Percentiles rank a stretch among this genome's conserved stretches.
These are phyloP conservation scores for Cyberlindnera lachancei DNA, from an alignment of 805 yeast genomes.

Conservation along the genomic window DNA sequence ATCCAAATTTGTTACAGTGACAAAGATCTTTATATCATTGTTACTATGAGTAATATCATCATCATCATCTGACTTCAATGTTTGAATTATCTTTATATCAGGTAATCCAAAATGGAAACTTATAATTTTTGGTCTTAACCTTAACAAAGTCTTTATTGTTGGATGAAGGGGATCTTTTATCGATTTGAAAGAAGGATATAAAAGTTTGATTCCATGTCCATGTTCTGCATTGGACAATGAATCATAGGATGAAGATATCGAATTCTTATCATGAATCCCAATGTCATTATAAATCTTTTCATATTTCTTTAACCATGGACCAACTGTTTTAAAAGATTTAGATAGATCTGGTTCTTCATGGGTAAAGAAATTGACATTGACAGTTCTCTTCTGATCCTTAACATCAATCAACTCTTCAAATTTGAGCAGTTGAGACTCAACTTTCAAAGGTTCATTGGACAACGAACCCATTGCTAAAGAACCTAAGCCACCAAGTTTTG, in stretches of 20 bases:
- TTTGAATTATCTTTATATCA: constrained; percentile 21
- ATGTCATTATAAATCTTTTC: background rate
- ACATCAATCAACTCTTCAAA: constrained; percentile 8
- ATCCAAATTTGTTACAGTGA: constrained; percentile 36
- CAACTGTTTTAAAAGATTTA: constrained; percentile 9
- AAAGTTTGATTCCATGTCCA: constrained; percentile 1
- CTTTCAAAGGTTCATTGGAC: constrained; percentile 6
- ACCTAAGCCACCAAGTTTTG: constrained; percentile 42
- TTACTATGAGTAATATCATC: too few relatives aligned
- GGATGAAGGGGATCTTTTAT: constrained; percentile 6
- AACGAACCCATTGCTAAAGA: constrained; percentile 28
- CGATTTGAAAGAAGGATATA: constrained; percentile 13
- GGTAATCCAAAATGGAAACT: constrained; percentile 53
- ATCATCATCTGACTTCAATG: too few relatives aligned
- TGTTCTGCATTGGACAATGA: background rate
- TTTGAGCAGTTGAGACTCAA: constrained; percentile 8
- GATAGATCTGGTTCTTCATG: constrained; percentile 24
- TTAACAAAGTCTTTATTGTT: constrained; percentile 12
- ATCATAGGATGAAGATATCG: too few relatives aligned
- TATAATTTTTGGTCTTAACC: constrained; percentile 33
- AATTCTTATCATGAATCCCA: constrained; percentile 2
- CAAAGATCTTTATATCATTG: constrained; percentile 35
- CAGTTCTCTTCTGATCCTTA: constrained; percentile 11
- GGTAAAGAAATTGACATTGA: constrained; percentile 42
- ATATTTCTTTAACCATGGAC: constrained; percentile 19